Percentiles rank a stretch among this genome's conserved stretches.
Evolutionary conservation across 306 rosid species (phyloP).

Genomic region (Rosa lucieae): DNA sequence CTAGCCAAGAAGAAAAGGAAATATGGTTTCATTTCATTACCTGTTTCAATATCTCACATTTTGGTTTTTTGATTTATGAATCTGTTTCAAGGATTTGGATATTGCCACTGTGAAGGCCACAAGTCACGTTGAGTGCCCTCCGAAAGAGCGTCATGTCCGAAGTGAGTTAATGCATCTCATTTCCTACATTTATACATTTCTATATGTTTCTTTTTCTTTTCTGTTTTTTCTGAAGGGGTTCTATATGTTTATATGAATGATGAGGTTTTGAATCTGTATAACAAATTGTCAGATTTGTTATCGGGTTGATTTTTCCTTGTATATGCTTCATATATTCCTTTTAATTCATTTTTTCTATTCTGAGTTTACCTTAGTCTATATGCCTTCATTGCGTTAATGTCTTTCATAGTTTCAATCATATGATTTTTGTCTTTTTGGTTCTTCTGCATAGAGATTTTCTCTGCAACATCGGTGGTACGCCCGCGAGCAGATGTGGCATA

Average conservation of each 20-base stretch:
- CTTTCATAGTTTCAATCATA: not conserved
- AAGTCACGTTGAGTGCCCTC: constrained; percentile 86
- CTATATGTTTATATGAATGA: not conserved
- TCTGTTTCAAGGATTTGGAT: constrained; percentile 72
- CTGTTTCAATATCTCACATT: not conserved
- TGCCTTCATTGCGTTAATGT: not conserved
- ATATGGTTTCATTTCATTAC: not conserved
- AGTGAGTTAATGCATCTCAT: constrained; percentile 49
- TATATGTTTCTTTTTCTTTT: not conserved
- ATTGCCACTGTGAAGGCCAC: constrained; percentile 93
- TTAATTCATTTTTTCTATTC: not conserved
- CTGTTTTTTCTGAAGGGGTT: too few relatives aligned
- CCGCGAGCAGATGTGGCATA: constrained; percentile 91
- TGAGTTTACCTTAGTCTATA: not conserved
- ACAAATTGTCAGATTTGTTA: not conserved
- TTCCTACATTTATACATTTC: not conserved
- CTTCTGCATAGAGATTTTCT: constrained; percentile 53
- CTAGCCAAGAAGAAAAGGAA: not conserved
- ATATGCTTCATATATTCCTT: not conserved
- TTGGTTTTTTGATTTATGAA: constrained; percentile 6
- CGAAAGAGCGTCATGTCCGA: constrained; percentile 90
- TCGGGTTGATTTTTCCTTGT: not conserved
- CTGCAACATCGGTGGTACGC: constrained; percentile 71
- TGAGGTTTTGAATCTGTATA: constrained; percentile 2
- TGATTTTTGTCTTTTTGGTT: constrained; percentile 7